Percentiles rank a stretch among this genome's conserved stretches.
Evolutionary conservation across 352 stramenopile genomes (phyloP).

Genomic region (Aphanomyces invadans): DNA sequence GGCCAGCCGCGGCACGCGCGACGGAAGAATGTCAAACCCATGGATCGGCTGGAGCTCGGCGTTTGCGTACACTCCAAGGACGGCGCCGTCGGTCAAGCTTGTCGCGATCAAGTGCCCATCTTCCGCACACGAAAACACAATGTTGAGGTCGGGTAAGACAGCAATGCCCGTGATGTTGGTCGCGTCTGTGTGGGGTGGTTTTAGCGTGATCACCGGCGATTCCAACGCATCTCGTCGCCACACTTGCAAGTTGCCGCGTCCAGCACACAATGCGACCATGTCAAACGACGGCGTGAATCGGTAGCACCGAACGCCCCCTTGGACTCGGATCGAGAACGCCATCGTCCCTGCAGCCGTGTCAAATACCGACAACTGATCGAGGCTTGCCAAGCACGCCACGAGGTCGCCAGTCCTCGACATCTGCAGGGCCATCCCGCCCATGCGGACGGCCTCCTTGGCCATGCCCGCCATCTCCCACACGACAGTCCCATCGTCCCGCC

Average conservation of each 20-base stretch:
- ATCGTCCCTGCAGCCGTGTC: background rate
- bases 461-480: background rate
- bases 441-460: background rate
- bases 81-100: background rate
- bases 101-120: background rate
- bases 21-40: background rate
- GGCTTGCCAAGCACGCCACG: background rate
- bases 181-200: background rate
- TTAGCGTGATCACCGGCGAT: background rate
- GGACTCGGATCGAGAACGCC: background rate
- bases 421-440: conserved; percentile 1
- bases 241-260: background rate
- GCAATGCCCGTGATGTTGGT: conserved; percentile 5
- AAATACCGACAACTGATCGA: background rate
- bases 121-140: conserved; percentile 1
- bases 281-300: background rate
- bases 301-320: background rate
- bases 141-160: background rate
- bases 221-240: background rate
- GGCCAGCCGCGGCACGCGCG: background rate
- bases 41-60: background rate
- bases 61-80: background rate
- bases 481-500: background rate
- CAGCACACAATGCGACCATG: background rate
- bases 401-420: background rate